Conservation (phyloP, 306 rosid species). For the Delonix regia region DNA sequence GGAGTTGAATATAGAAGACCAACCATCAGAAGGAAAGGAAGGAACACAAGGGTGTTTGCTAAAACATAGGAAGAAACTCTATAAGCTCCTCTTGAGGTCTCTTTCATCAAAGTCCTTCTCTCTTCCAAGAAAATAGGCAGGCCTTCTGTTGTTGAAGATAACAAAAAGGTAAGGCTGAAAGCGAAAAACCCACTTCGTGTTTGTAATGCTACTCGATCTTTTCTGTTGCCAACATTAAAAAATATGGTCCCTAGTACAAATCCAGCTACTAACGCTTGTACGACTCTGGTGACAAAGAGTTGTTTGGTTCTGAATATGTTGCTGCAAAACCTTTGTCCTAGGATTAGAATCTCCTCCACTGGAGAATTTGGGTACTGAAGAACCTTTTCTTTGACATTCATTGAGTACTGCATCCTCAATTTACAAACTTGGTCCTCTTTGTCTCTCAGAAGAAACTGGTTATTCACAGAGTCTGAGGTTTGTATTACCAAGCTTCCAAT, state of each 20-base stretch:
- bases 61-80: slow-evolving; percentile 75
- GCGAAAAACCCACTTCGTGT: slow-evolving; percentile 71
- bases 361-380: slow-evolving; percentile 56
- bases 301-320: slow-evolving; percentile 92
- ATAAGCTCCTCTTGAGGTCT: slow-evolving; percentile 82
- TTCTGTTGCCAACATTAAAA: slow-evolving; percentile 52
- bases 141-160: slow-evolving; percentile 81
- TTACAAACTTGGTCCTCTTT: slow-evolving; percentile 39
- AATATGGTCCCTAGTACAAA: slow-evolving; percentile 70
- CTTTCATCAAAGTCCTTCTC: slow-evolving; percentile 71
- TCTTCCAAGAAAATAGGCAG: slow-evolving; percentile 78
- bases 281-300: slow-evolving; percentile 61
- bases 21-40: slow-evolving; percentile 62
- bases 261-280: slow-evolving; percentile 72
- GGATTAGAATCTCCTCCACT: slow-evolving; percentile 61
- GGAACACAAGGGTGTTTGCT: slow-evolving; percentile 65
- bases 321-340: slow-evolving; percentile 80
- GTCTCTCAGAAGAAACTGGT: slow-evolving; percentile 42
- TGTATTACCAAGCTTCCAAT: slow-evolving; percentile 63
- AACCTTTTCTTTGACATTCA: slow-evolving; percentile 46
- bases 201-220: slow-evolving; percentile 49
- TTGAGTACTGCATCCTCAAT: slow-evolving; percentile 34
- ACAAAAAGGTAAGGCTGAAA: slow-evolving; percentile 70
- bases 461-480: slow-evolving; percentile 55
- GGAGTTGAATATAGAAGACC: slow-evolving; percentile 67